These are phyloP conservation scores for Sisymbrium irio DNA, from an alignment of 345 rosid species.

Conservation along the genomic window DNA sequence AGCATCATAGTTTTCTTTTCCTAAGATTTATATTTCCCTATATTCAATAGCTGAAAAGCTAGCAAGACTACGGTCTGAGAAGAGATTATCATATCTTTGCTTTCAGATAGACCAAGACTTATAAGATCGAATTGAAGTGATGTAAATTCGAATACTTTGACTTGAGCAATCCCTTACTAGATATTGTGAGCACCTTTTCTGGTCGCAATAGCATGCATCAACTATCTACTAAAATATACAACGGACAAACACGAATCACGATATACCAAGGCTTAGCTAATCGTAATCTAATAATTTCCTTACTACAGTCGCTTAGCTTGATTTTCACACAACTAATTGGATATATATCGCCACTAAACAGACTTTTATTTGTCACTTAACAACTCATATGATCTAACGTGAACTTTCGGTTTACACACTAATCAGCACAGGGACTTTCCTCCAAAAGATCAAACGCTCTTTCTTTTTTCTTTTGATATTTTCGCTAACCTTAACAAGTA, in stretches of 20 bases:
- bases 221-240: not conserved
- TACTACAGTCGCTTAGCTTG: too few species aligned
- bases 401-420: too few species aligned
- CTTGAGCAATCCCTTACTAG: not conserved
- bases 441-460: too few species aligned
- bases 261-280: too few species aligned
- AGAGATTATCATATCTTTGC: not conserved
- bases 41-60: not conserved
- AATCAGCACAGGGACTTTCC: too few species aligned
- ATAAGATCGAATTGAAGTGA: not conserved
- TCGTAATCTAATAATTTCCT: too few species aligned
- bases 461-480: too few species aligned
- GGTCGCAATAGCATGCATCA: not conserved
- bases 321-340: too few species aligned
- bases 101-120: not conserved
- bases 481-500: too few species aligned
- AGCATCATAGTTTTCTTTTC: not conserved
- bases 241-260: not conserved
- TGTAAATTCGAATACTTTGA: constrained; percentile 4
- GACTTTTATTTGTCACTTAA: too few species aligned
- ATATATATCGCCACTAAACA: too few species aligned
- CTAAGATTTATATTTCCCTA: not conserved
- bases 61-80: not conserved
- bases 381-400: too few species aligned
- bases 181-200: not conserved